Evolutionary conservation across 805 yeast genomes (phyloP).

Genomic region (Ogataea philodendri): DNA sequence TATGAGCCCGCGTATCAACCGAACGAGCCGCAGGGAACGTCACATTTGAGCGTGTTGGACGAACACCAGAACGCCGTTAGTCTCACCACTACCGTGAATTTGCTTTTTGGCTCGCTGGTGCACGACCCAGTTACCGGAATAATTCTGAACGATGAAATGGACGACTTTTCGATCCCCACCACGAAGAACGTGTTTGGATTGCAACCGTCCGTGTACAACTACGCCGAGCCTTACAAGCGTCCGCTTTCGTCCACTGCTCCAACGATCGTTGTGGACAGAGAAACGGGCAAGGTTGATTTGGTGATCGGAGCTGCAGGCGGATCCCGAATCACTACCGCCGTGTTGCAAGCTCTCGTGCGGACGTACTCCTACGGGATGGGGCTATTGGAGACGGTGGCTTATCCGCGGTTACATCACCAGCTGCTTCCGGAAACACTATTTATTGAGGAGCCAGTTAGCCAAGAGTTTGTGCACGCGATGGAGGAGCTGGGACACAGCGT

Average conservation of each 20-base stretch:
- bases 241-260: constrained; percentile 88
- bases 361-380: constrained; percentile 55
- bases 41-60: constrained; percentile 84
- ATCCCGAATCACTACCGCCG: constrained; percentile 76
- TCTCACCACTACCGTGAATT: constrained; percentile 85
- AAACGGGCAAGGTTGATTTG: constrained; percentile 51
- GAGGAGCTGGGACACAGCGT: constrained; percentile 49
- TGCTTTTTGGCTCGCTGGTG: constrained; percentile 78
- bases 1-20: constrained; percentile 79
- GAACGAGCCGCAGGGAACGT: constrained; percentile 85
- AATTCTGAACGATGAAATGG: constrained; percentile 88
- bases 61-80: constrained; percentile 71
- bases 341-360: constrained; percentile 77
- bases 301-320: constrained; percentile 96
- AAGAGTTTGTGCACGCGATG: constrained; percentile 39
- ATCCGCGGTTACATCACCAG: constrained; percentile 88
- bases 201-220: constrained; percentile 78
- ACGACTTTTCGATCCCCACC: constrained; percentile 80
- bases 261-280: constrained; percentile 51
- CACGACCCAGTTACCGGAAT: constrained; percentile 82
- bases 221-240: constrained; percentile 68
- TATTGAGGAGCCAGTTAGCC: constrained; percentile 55
- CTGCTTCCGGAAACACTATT: constrained; percentile 67
- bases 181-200: constrained; percentile 74
- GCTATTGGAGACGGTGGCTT: constrained; percentile 66